Base-by-base conservation (phyloP, 805 yeast species). In the Yamadazyma laniorum region DNA sequence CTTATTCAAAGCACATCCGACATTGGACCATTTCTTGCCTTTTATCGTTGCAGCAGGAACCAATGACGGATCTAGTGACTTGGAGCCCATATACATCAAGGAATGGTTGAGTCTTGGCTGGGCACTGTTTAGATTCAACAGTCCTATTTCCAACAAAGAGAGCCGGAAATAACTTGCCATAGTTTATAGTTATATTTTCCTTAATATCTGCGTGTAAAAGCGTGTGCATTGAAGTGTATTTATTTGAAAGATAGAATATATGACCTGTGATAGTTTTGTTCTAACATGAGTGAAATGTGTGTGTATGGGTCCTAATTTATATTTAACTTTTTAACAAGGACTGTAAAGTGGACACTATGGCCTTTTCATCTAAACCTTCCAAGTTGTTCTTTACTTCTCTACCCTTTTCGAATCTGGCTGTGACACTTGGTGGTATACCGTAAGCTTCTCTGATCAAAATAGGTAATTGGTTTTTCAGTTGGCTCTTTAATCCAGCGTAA, bases 381-480 rank as follows among this genome's bases (percentile, higher is more conserved):
- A 77, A 68, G 40, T 53, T 67, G 49, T 64, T 73, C 54, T 71
- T 72, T 35, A 73, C 56, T 56, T 75, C 80, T 39, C 58, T 59
- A 25, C 80, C 80, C 50, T 70, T 71, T 34, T 70, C 87, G 44
- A 80, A 80, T 58, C 95, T 77, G 25, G 90, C 85, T 42, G 78
- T 83, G 37, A 85, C 75, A 32, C 80, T 72, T 28, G 95, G 95
- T 34, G 81, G 71, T 38, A 82, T 77, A 34, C 86, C 87, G 44
- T 67, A 67, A 22, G 88, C 77, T 61, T 87, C 95, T 63, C 95
- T 80, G 44, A 87, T 73, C 56, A 87, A 70, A 38, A 87, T 80
- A 9, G 95, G 95, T 21, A 84, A 65, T 42, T 68, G 63, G 42
- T 90, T 81, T 52, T 85, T 78, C 47, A 63, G 56, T 43, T 63